Evolutionary conservation across 2,329 filamentous ascomycete species (phyloP).

Genomic region (Chaetoscypha palmicola): DNA sequence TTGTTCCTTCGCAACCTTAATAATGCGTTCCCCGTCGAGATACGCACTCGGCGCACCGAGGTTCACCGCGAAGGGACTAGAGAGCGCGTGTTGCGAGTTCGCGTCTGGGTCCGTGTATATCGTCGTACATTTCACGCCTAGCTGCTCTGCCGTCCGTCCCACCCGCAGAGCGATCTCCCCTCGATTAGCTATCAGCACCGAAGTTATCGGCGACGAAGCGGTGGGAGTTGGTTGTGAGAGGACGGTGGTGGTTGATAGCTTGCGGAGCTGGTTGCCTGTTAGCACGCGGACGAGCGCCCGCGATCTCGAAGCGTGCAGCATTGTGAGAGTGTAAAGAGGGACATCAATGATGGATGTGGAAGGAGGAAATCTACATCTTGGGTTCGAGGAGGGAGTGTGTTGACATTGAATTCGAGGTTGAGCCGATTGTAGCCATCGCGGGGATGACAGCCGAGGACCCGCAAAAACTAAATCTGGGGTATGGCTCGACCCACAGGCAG

Average conservation of each 20-base stretch:
- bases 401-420: neutral
- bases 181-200: constrained; percentile 90
- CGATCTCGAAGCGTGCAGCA: constrained; percentile 25
- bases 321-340: constrained; percentile 11
- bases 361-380: neutral
- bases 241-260: constrained; percentile 14
- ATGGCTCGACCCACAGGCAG: too few species aligned
- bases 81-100: constrained; percentile 77
- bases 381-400: neutral
- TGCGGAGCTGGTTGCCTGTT: constrained; percentile 15
- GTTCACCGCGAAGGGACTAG: constrained; percentile 75
- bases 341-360: neutral
- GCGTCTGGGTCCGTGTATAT: constrained; percentile 92
- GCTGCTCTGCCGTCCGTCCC: constrained; percentile 74
- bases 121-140: constrained; percentile 89
- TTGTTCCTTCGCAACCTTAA: constrained; percentile 75
- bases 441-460: too few species aligned
- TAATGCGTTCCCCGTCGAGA: constrained; percentile 88
- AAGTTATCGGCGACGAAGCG: constrained; percentile 50
- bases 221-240: constrained; percentile 8
- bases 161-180: constrained; percentile 96
- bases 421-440: neutral
- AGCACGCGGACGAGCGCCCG: constrained; percentile 26
- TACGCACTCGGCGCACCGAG: constrained; percentile 81
- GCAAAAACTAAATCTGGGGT: too few species aligned